Base-by-base conservation (phyloP, 768 basidiomycete species). In the Pleurotus eryngii region DNA sequence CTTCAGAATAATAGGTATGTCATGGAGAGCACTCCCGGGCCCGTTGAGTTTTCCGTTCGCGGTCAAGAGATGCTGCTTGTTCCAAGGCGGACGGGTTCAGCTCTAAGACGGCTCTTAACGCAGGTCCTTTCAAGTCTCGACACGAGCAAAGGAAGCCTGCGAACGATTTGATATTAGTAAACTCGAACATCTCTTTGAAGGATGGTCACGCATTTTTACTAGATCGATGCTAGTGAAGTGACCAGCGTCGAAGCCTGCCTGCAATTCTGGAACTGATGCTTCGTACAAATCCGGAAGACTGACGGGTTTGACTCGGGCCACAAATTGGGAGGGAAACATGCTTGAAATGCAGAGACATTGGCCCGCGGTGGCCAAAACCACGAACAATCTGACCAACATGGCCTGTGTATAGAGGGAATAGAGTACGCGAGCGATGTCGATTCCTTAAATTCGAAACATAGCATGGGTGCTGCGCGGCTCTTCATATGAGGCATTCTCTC, bases 91-190 rank as follows among this genome's bases (percentile, higher is more conserved):
- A n/a, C n/a, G n/a, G n/a, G n/a, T n/a, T n/a, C n/a, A n/a, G n/a
- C n/a, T n/a, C n/a, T n/a, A n/a, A n/a, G n/a, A n/a, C n/a, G n/a
- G n/a, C n/a, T n/a, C n/a, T n/a, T n/a, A n/a, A n/a, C n/a, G n/a
- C n/a, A n/a, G n/a, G n/a, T n/a, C n/a, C n/a, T n/a, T n/a, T n/a
- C n/a, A n/a, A n/a, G n/a, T n/a, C n/a, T 86, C 81, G 27, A 87
- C 86, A 1, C 87, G 76, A 14, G 81, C 79, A 60, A 87, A 74
- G 65, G 87, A 88, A 2, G 84, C 83, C 86, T 87, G 7, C 22
- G 22, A 24, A 24, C 22, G 22, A 24, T 24, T 24, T 24, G 22
- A 24, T 24, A 24, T 24, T 24, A 4, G 22, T 24, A 24, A 24
- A 24, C 22, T 24, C 22, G 22, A 24, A 24, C 22, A 24, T 4